Percentiles rank a stretch among this genome's conserved stretches.
Evolutionary conservation across 352 stramenopile species (phyloP).

Genomic region (Phytophthora europaea): DNA sequence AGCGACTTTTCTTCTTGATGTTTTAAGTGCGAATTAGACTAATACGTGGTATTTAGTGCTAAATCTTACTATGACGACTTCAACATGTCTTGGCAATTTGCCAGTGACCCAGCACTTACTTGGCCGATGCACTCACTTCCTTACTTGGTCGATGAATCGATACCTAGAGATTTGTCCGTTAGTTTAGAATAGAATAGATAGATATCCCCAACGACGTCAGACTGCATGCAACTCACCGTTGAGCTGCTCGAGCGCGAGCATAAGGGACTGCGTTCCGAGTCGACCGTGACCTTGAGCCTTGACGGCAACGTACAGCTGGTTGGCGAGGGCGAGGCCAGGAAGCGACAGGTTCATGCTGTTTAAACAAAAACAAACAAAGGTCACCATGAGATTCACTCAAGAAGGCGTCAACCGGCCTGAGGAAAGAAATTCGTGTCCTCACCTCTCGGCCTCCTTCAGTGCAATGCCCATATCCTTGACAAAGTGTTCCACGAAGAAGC

Average conservation of each 20-base stretch:
- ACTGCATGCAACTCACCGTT: slow-evolving; percentile 57
- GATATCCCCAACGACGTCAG: neutral
- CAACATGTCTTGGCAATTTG: slow-evolving; percentile 21
- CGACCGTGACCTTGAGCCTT: slow-evolving; percentile 88
- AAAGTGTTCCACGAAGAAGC: slow-evolving; percentile 93
- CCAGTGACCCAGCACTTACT: neutral
- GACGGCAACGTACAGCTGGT: slow-evolving; percentile 90
- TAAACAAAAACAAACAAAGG: slow-evolving; percentile 6
- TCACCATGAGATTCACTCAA: neutral
- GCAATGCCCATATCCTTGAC: slow-evolving; percentile 94
- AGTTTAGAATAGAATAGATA: neutral
- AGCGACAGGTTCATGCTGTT: slow-evolving; percentile 88
- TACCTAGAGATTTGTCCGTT: slow-evolving; percentile 15
- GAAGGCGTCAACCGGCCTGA: neutral
- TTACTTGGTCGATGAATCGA: slow-evolving; percentile 20
- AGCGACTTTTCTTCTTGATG: slow-evolving; percentile 38
- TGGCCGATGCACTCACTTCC: neutral
- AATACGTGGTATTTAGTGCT: slow-evolving; percentile 16
- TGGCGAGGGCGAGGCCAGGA: slow-evolving; percentile 85
- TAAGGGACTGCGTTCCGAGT: slow-evolving; percentile 89
- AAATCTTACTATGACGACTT: slow-evolving; percentile 22
- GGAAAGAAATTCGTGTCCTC: neutral
- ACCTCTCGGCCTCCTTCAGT: slow-evolving; percentile 84
- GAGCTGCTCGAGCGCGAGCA: slow-evolving; percentile 89
- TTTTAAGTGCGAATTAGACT: slow-evolving; percentile 30